Evolutionary conservation across 2,329 filamentous ascomycete species (phyloP).

Genomic region (Parafenestella ontariensis): DNA sequence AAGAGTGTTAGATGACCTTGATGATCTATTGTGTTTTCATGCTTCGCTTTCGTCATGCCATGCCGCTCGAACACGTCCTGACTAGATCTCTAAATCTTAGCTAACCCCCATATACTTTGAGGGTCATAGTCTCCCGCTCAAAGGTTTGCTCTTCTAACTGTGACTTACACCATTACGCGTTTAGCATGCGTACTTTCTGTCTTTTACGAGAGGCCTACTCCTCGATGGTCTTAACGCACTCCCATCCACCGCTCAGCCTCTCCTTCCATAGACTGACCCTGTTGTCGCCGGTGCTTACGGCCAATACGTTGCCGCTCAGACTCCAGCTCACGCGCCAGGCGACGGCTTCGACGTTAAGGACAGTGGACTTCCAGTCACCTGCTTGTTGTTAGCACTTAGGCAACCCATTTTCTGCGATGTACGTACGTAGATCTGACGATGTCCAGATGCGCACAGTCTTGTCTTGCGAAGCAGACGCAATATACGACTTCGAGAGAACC

Average conservation of each 20-base stretch:
- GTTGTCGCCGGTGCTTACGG: constrained; percentile 93
- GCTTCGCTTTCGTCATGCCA: not conserved
- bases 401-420: not conserved
- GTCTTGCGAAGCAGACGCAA: constrained; percentile 93
- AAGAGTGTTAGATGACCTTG: not conserved
- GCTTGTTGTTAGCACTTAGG: constrained; percentile 52
- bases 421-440: constrained; percentile 49
- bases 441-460: constrained; percentile 99
- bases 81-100: not conserved
- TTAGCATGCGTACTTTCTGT: not conserved
- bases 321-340: constrained; percentile 99
- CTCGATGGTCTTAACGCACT: constrained; percentile 95
- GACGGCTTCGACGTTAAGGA: constrained; percentile 84
- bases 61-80: no score
- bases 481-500: constrained; percentile 93
- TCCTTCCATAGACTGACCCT: constrained; percentile 99
- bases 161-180: not conserved
- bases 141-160: not conserved
- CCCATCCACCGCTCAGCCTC: constrained; percentile 95
- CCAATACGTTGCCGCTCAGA: constrained; percentile 93
- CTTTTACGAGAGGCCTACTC: constrained; percentile 61
- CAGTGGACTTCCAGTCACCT: constrained; percentile 83
- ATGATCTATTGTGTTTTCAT: not conserved
- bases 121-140: not conserved
- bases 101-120: not conserved